Evolutionary conservation across 345 rosid genomes (phyloP).

Genomic region (Noccaea caerulescens): DNA sequence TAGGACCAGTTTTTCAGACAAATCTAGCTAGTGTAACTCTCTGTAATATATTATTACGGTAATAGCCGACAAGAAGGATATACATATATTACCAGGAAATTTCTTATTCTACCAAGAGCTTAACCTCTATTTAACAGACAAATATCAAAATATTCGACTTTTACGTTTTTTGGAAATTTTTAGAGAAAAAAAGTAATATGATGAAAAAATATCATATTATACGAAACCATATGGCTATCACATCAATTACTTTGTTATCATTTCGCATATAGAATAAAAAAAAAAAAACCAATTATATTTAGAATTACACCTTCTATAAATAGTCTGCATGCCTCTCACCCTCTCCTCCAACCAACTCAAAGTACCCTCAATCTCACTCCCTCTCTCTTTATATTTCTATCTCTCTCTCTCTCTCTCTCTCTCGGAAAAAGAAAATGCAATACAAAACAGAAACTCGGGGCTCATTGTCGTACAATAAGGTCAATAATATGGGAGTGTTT

Average conservation of each 20-base stretch:
- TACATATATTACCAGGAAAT: background rate
- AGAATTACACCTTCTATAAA: slow-evolving; percentile 30
- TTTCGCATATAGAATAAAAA: slow-evolving; percentile 16
- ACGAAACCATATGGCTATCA: slow-evolving; percentile 27
- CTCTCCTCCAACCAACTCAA: slow-evolving; percentile 7
- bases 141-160: slow-evolving; percentile 19
- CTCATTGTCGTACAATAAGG: slow-evolving; percentile 17
- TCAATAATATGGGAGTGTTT: slow-evolving; percentile 39
- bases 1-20: slow-evolving; percentile 13
- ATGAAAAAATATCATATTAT: background rate
- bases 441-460: slow-evolving; percentile 41
- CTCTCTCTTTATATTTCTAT: background rate
- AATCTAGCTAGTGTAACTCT: slow-evolving; percentile 22
- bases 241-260: slow-evolving; percentile 33
- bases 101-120: slow-evolving; percentile 3
- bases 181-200: no score
- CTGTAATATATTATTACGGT: slow-evolving; percentile 13
- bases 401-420: slow-evolving; percentile 6
- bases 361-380: background rate
- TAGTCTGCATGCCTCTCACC: slow-evolving; percentile 28
- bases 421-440: slow-evolving; percentile 34
- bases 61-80: slow-evolving; percentile 32
- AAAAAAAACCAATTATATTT: slow-evolving; percentile 17
- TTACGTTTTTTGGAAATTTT: background rate
- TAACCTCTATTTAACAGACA: slow-evolving; percentile 22